Conservation (phyloP, 179 eudicot genomes). For the Dionaea muscipula region DNA sequence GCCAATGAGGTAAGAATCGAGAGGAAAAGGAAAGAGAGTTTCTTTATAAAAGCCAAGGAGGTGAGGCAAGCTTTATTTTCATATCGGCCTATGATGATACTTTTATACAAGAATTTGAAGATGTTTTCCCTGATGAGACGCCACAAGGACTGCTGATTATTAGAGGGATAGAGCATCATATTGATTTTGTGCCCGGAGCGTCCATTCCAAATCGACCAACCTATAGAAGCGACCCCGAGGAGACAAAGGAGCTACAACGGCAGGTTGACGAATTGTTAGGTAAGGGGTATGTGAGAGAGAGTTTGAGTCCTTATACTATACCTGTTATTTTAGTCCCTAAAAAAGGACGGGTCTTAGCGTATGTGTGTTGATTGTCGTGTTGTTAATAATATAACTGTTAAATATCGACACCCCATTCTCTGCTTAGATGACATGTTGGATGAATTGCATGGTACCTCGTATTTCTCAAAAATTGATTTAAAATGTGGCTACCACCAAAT, state of each 20-base stretch:
- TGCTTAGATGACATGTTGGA: background rate
- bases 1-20: too few species aligned
- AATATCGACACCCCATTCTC: background rate
- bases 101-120: background rate
- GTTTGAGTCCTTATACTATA: background rate
- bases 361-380: background rate
- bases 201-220: background rate
- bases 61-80: too few species aligned
- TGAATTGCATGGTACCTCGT: background rate
- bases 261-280: background rate
- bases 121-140: too few species aligned
- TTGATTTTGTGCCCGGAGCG: too few species aligned
- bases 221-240: background rate
- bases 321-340: background rate
- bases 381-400: constrained; percentile 2
- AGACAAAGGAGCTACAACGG: background rate
- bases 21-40: too few species aligned
- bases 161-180: too few species aligned
- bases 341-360: background rate
- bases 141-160: too few species aligned
- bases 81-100: too few species aligned
- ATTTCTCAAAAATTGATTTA: constrained; percentile 1
- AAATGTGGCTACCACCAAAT: constrained; percentile 5
- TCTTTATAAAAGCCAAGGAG: background rate
- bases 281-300: background rate